Evolutionary conservation across 2,329 filamentous ascomycete species (phyloP), one percentile per base, ranked within the genome.

Genomic region (Sclerotinia trifoliorum): DNA sequence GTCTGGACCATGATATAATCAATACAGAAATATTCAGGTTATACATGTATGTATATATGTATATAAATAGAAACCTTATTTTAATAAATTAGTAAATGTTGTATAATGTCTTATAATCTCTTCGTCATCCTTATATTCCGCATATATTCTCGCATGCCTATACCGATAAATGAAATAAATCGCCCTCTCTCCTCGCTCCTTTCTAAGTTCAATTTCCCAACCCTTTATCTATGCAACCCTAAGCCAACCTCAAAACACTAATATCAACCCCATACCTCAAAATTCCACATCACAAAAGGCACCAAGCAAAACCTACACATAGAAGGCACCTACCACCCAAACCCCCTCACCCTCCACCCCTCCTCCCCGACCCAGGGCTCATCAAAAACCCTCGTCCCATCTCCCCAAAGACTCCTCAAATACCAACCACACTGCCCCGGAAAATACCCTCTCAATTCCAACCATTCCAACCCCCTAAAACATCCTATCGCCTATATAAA

Each of bases 351-450:
- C 15, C 6, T 5, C 21, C 21, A 5, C 13, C 26, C 60, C 29
- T 32, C 29, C 32, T n/a, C n/a, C n/a, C n/a, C n/a, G n/a, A 29
- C 46, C 21, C 3, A 29, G 2, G 13, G 7, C n/a, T 29, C 7
- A 39, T 62, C 49, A 21, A 13, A 62, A 26, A 62, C 26, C 29
- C 2, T 19, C 15, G 46, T 51, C 8, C 5, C 7, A 1, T 21
- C 29, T 1, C 58, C 17, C 60, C 46, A 62, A 21, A 62, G 2
- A 3, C n/a, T 13, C 15, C 60, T 62, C 46, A 62, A 26, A 26
- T 62, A 62, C n/a, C n/a, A 62, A 15, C n/a, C 46, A 46, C 60
- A 62, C 60, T 62, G 60, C 60, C 21, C 5, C 15, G 60, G 60
- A 21, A 51, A 62, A 26, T 24, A 62, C 0, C 60, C 60, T 17